Percentiles rank a stretch among this genome's conserved stretches.
Evolutionary conservation across 306 rosid genomes (phyloP).

Genomic region (Phaseolus lunatus): DNA sequence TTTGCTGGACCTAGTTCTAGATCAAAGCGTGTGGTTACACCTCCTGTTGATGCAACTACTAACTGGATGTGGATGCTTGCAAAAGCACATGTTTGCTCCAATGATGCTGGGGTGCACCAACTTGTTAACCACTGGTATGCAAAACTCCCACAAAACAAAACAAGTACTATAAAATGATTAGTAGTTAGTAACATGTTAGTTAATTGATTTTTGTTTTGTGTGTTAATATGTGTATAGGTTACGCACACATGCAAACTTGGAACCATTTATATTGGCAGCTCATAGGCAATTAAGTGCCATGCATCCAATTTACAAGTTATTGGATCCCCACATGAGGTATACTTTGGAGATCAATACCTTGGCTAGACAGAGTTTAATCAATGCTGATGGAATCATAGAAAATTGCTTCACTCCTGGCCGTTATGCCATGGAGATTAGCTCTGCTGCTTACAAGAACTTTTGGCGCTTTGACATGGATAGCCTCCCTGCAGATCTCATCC

Average conservation of each 20-base stretch:
- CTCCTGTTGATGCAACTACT: slow-evolving; percentile 78
- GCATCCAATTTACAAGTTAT: slow-evolving; percentile 89
- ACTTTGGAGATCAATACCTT: slow-evolving; percentile 82
- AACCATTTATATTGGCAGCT: slow-evolving; percentile 87
- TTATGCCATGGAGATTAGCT: slow-evolving; percentile 83
- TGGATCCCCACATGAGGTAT: slow-evolving; percentile 98
- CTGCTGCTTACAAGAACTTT: slow-evolving; percentile 72
- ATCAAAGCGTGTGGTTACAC: slow-evolving; percentile 73
- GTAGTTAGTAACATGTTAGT: neutral
- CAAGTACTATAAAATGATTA: no score
- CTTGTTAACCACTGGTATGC: slow-evolving; percentile 91
- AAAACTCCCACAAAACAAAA: no score
- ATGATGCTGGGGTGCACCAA: slow-evolving; percentile 97
- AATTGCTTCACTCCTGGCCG: slow-evolving; percentile 94
- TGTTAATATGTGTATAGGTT: slow-evolving; percentile 56
- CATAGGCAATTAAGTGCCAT: slow-evolving; percentile 90
- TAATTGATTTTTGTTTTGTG: neutral
- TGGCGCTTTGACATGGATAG: slow-evolving; percentile 92
- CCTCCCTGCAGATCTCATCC: slow-evolving; percentile 89
- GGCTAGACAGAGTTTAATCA: slow-evolving; percentile 79
- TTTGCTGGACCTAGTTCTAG: slow-evolving; percentile 60
- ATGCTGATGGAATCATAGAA: slow-evolving; percentile 79
- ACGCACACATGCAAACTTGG: slow-evolving; percentile 81
- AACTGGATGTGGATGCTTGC: slow-evolving; percentile 95
- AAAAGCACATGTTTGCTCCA: slow-evolving; percentile 87